Conservation (phyloP, 2,329 filamentous ascomycete genomes). For the Massarina eburnea region DNA sequence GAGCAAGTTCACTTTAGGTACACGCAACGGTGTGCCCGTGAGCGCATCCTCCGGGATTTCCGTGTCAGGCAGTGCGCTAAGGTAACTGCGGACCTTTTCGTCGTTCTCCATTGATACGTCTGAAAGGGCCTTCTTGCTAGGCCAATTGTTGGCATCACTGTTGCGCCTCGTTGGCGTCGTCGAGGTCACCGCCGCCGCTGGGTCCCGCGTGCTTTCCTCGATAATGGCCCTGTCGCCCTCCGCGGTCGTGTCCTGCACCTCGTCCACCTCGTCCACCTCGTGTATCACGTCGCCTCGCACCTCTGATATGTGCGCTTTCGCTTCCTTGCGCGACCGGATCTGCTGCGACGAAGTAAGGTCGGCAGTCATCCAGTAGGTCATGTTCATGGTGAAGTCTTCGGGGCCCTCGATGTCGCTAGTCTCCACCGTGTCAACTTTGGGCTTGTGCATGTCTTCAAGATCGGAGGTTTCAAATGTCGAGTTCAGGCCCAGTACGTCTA, state of each 20-base stretch:
- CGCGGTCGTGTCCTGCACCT: slow-evolving; percentile 16
- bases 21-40: slow-evolving; percentile 28
- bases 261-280: slow-evolving; percentile 10
- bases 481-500: slow-evolving; percentile 41
- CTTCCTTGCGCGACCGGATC: slow-evolving; percentile 37
- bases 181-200: slow-evolving; percentile 6
- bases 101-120: slow-evolving; percentile 41
- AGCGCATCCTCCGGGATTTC: slow-evolving; percentile 29
- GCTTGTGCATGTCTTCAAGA: slow-evolving; percentile 27
- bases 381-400: slow-evolving; percentile 47
- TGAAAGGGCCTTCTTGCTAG: slow-evolving; percentile 23
- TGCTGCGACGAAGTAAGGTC: slow-evolving; percentile 29
- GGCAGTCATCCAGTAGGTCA: slow-evolving; percentile 47
- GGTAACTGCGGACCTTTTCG: slow-evolving; percentile 42
- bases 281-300: slow-evolving; percentile 18
- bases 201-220: slow-evolving; percentile 14
- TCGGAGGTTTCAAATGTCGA: slow-evolving; percentile 38
- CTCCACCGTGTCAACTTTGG: slow-evolving; percentile 39
- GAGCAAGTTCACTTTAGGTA: slow-evolving; percentile 26
- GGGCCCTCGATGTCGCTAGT: slow-evolving; percentile 46
- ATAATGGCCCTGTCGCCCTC: slow-evolving; percentile 23
- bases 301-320: slow-evolving; percentile 18
- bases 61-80: slow-evolving; percentile 40
- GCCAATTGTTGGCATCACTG: slow-evolving; percentile 22
- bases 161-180: slow-evolving; percentile 28